Evolutionary conservation across 352 stramenopile species (phyloP).

Genomic region (Pythium biforme): DNA sequence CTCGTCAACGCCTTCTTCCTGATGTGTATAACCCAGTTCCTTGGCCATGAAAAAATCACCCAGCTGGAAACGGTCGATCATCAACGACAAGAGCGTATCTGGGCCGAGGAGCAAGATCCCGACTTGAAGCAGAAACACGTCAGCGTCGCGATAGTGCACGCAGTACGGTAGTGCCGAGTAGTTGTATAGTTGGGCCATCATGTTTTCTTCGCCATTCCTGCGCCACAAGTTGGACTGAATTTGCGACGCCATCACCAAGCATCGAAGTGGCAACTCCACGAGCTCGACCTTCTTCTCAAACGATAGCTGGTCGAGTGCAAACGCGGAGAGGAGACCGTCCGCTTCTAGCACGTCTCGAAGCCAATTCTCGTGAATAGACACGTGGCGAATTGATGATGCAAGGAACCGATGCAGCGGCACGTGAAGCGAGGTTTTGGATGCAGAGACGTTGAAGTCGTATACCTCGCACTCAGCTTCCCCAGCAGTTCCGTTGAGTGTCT

Average conservation of each 20-base stretch:
- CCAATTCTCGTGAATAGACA: slow-evolving; percentile 55
- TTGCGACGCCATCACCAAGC: slow-evolving; percentile 83
- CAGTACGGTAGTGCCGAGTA: slow-evolving; percentile 88
- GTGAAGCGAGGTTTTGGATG: slow-evolving; percentile 67
- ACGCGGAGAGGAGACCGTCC: slow-evolving; percentile 44
- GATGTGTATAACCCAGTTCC: slow-evolving; percentile 42
- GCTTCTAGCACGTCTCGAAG: slow-evolving; percentile 49
- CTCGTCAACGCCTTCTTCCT: slow-evolving; percentile 66
- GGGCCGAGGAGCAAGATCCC: slow-evolving; percentile 61
- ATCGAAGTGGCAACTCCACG: slow-evolving; percentile 76
- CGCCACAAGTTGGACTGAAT: slow-evolving; percentile 88
- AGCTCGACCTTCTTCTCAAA: slow-evolving; percentile 55
- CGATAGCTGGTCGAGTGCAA: slow-evolving; percentile 58
- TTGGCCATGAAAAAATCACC: slow-evolving; percentile 55
- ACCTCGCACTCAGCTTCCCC: slow-evolving; percentile 11
- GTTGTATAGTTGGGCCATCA: slow-evolving; percentile 89
- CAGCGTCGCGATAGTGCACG: slow-evolving; percentile 81
- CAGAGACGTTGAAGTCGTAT: slow-evolving; percentile 70
- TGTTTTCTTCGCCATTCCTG: slow-evolving; percentile 87
- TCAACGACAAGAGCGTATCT: slow-evolving; percentile 57
- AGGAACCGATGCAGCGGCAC: slow-evolving; percentile 84
- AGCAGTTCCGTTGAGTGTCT: slow-evolving; percentile 19
- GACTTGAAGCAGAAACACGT: slow-evolving; percentile 81
- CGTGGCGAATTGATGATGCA: slow-evolving; percentile 62
- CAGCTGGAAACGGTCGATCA: slow-evolving; percentile 82